Base-by-base conservation (phyloP, 2,329 filamentous ascomycete genomes). In the Neofusicoccum laricinum region DNA sequence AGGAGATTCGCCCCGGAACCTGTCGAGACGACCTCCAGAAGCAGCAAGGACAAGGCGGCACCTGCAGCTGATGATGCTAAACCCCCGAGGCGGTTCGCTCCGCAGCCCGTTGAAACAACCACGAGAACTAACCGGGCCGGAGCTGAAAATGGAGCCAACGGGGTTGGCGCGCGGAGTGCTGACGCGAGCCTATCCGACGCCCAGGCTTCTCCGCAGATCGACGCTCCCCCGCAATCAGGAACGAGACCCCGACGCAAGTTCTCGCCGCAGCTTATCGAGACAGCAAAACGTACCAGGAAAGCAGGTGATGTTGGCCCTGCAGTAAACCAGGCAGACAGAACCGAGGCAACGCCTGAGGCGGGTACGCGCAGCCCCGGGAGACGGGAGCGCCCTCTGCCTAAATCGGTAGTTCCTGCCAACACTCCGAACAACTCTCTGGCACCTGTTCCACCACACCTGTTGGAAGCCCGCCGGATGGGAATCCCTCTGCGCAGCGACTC, bases 261-360 rank as follows among this genome's bases (percentile, higher is more conserved):
- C 75, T 85, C 88, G 34, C 92, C 92, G 12, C 89, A 94, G 71
- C 81, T 96, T 63, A 88, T 96, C 67, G 92, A 94, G 76, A 93
- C 91, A 2, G 90, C 90, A 3, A 86, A 88, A 70, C 84, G 92
- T 61, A 87, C 88, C 38, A 86, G 90, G 67, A 87, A 87, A 71
- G 85, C 85, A 15, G 87, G 87, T 19, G 89, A 92, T 69, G 76
- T 82, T 0, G 83, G 82, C 5, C 87, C 88, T 19, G 85, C 88
- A 34, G 86, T 88, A 21, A 82, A 82, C 62, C 86, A 85, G 11
- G 84, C 85, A 65, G 88, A 91, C 77, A 91, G 89, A 78, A 92
- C 90, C 40, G 89, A 92, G 72, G 88, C 88, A 63, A 86, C 85
- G 0, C 86, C 87, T 41, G 87, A 72, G 15, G 68, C 71, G 36